These are phyloP conservation scores for Corinectria fuckeliana DNA, from an alignment of 2,329 filamentous ascomycete species.

Conservation along the genomic window DNA sequence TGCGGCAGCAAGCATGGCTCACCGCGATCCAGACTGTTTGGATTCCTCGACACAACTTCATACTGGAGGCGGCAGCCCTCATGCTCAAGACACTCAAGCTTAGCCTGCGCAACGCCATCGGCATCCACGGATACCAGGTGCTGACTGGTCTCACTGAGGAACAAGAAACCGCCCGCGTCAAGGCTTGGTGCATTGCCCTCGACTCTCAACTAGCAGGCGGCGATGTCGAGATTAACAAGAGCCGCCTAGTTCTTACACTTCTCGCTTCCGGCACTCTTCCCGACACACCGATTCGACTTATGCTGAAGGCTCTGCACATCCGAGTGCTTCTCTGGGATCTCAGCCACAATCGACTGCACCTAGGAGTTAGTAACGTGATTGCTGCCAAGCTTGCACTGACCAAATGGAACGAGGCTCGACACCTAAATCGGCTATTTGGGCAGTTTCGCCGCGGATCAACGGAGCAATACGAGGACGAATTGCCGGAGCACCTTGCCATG, in stretches of 20 bases:
- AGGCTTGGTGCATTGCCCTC: conserved; percentile 91
- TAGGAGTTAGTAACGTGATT: conserved; percentile 69
- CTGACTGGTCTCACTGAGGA: conserved; percentile 83
- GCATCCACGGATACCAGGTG: conserved; percentile 76
- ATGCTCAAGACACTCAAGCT: conserved; percentile 83
- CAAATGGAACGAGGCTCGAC: conserved; percentile 82
- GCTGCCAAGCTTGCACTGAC: conserved; percentile 76
- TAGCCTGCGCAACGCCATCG: conserved; percentile 78
- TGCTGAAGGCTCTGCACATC: conserved; percentile 91
- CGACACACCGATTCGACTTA: conserved; percentile 80
- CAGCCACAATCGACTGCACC: conserved; percentile 69
- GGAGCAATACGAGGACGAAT: conserved; percentile 59
- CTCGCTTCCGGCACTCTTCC: conserved; percentile 88
- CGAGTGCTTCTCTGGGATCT: conserved; percentile 86
- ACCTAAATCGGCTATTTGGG: conserved; percentile 58
- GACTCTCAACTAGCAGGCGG: conserved; percentile 93
- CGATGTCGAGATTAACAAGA: conserved; percentile 87
- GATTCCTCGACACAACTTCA: conserved; percentile 86
- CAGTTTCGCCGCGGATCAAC: conserved; percentile 50
- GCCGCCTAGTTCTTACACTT: conserved; percentile 82
- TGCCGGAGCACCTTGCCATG: conserved; percentile 78
- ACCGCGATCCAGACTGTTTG: conserved; percentile 92
- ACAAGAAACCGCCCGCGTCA: conserved; percentile 83
- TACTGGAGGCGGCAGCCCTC: conserved; percentile 83
- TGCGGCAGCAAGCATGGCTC: conserved; percentile 88